Conservation (phyloP, 208 protist species). For the Acanthamoeba castellanii region DNA sequence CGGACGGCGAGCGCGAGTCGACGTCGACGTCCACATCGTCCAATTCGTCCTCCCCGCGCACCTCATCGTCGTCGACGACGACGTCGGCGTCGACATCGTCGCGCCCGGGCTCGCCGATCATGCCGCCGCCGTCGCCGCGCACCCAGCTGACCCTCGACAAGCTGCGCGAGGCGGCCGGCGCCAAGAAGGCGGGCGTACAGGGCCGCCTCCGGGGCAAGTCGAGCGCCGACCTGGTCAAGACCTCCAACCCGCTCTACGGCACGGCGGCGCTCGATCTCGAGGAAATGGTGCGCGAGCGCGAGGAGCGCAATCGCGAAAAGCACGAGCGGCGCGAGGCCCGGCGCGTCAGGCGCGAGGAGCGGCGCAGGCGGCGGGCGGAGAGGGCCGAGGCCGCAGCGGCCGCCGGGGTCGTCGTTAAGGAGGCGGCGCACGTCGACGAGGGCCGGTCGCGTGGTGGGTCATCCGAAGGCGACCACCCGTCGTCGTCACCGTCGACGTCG, state of each 20-base stretch:
- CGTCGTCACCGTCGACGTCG: background rate
- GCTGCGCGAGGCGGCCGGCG: background rate
- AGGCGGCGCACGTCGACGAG: too few relatives aligned
- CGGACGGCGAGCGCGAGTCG: background rate
- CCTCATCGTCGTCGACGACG: background rate
- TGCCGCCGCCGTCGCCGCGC: background rate
- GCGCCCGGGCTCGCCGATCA: background rate
- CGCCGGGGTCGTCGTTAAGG: too few relatives aligned
- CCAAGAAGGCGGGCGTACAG: background rate
- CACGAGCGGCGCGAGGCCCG: background rate
- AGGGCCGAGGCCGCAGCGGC: too few relatives aligned
- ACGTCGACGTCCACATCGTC: background rate
- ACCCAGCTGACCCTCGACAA: background rate
- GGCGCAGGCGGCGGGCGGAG: background rate
- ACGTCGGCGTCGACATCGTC: background rate
- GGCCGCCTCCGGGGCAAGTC: background rate
- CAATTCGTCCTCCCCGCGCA: too few relatives aligned
- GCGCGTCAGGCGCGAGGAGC: background rate
- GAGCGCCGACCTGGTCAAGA: background rate
- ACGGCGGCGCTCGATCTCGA: background rate
- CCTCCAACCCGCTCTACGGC: constrained; percentile 19
- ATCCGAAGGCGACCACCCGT: background rate
- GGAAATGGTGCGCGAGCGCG: constrained; percentile 5
- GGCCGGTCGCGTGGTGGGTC: too few relatives aligned
- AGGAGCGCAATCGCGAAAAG: constrained; percentile 4